Percentiles rank a stretch among this genome's conserved stretches.
Conservation (phyloP, 805 yeast species). For the Cyberlindnera sargentensis region DNA sequence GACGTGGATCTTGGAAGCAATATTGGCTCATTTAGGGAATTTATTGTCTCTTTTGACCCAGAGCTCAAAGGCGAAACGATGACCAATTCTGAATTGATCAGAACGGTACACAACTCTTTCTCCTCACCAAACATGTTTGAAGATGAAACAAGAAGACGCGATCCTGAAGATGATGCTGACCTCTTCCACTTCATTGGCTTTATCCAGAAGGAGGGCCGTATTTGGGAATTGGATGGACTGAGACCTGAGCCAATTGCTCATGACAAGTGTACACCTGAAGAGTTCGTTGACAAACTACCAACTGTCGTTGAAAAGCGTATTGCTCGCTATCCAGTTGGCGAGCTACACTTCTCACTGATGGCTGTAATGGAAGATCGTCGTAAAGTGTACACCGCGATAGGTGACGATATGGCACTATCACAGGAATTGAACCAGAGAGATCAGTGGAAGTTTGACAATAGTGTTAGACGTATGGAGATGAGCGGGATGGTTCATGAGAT, state of each 20-base stretch:
- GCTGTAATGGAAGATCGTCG: slow-evolving; percentile 48
- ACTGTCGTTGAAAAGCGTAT: slow-evolving; percentile 41
- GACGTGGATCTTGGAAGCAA: slow-evolving; percentile 42
- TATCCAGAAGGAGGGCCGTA: slow-evolving; percentile 32
- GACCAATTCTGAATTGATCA: slow-evolving; percentile 48
- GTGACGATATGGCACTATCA: slow-evolving; percentile 32
- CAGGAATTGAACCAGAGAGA: slow-evolving; percentile 42
- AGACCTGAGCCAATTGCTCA: slow-evolving; percentile 49
- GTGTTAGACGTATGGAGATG: slow-evolving; percentile 46
- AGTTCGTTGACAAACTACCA: slow-evolving; percentile 36
- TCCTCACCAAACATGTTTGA: slow-evolving; percentile 45
- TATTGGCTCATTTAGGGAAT: slow-evolving; percentile 39
- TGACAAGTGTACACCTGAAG: slow-evolving; percentile 36
- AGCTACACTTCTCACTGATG: slow-evolving; percentile 49
- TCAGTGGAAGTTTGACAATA: slow-evolving; percentile 47
- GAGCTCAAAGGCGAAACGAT: slow-evolving; percentile 55
- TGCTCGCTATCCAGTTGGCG: slow-evolving; percentile 35
- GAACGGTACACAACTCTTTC: slow-evolving; percentile 56
- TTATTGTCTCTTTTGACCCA: slow-evolving; percentile 47
- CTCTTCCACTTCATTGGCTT: slow-evolving; percentile 58
- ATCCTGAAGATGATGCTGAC: slow-evolving; percentile 32
- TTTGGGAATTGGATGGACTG: slow-evolving; percentile 61
- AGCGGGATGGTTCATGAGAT: slow-evolving; percentile 43
- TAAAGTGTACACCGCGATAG: slow-evolving; percentile 27
- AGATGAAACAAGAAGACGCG: slow-evolving; percentile 29